A percentile compares a stretch with the other conserved stretches of the same genome.
phyloP scores from a whole-genome alignment of 2,329 filamentous ascomycete species.

The Ilyonectria robusta region DNA sequence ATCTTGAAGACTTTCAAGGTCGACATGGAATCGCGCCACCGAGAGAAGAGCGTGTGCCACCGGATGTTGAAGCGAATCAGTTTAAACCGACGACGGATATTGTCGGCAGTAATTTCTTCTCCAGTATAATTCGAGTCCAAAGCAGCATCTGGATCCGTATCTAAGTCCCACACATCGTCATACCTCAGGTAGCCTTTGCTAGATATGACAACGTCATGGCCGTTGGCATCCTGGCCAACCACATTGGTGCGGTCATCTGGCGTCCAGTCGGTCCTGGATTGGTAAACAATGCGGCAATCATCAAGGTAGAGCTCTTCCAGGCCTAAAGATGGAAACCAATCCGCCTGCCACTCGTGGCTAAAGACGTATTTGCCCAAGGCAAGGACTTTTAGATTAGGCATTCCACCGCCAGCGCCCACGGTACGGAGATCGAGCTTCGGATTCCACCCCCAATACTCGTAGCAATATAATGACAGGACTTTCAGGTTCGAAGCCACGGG shows the following conservation, averaged over 20 bases:
- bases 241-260: background rate
- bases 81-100: background rate
- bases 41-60: slow-evolving; percentile 3
- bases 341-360: slow-evolving; percentile 58
- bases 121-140: no score
- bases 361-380: slow-evolving; percentile 58
- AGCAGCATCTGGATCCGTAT: background rate
- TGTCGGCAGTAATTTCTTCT: background rate
- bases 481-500: slow-evolving; percentile 38
- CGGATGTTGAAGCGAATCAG: background rate
- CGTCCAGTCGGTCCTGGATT: background rate
- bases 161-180: background rate
- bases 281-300: slow-evolving; percentile 53
- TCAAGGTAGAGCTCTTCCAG: slow-evolving; percentile 58
- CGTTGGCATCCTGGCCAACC: background rate
- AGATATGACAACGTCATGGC: background rate
- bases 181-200: background rate
- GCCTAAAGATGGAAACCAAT: slow-evolving; percentile 58
- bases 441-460: slow-evolving; percentile 54
- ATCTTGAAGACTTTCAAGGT: background rate
- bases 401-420: slow-evolving; percentile 18
- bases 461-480: slow-evolving; percentile 55
- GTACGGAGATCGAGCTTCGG: slow-evolving; percentile 52
- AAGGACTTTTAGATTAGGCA: slow-evolving; percentile 56
- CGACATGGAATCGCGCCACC: background rate